These are phyloP conservation scores for Xylariales sp. DNA, from an alignment of 2,329 filamentous ascomycete species.

Conservation along the genomic window DNA sequence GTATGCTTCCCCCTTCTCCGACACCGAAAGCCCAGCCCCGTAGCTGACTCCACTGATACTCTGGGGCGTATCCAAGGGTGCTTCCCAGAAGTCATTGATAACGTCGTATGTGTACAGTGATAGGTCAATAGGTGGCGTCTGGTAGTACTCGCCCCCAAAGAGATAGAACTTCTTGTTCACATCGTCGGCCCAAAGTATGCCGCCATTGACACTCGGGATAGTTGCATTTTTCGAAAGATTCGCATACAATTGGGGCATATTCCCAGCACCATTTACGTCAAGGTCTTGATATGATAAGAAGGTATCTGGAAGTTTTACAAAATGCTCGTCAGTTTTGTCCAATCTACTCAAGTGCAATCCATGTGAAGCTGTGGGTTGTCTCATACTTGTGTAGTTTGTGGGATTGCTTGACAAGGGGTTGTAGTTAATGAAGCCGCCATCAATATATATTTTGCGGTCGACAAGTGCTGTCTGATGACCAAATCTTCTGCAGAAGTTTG, in stretches of 20 bases:
- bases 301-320: slow-evolving; percentile 7
- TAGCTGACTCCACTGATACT: slow-evolving; percentile 45
- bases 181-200: slow-evolving; percentile 54
- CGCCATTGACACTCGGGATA: slow-evolving; percentile 43
- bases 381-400: slow-evolving; percentile 52
- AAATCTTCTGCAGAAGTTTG: slow-evolving; percentile 49
- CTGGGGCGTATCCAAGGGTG: slow-evolving; percentile 31
- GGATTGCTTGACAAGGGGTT: slow-evolving; percentile 42
- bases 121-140: slow-evolving; percentile 37
- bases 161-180: slow-evolving; percentile 61
- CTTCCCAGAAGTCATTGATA: slow-evolving; percentile 51
- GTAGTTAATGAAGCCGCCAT: slow-evolving; percentile 56
- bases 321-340: no score
- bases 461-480: slow-evolving; percentile 59
- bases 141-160: slow-evolving; percentile 54
- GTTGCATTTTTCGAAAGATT: slow-evolving; percentile 56
- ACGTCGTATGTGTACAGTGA: slow-evolving; percentile 55
- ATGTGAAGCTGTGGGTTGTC: no score
- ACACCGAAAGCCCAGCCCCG: slow-evolving; percentile 52
- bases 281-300: slow-evolving; percentile 9
- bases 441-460: slow-evolving; percentile 56
- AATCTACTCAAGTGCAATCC: no score
- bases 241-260: slow-evolving; percentile 36
- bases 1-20: slow-evolving; percentile 51
- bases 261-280: slow-evolving; percentile 4